phyloP scores from a whole-genome alignment of 805 yeast genomes.

The Dipodascopsis tothii region DNA sequence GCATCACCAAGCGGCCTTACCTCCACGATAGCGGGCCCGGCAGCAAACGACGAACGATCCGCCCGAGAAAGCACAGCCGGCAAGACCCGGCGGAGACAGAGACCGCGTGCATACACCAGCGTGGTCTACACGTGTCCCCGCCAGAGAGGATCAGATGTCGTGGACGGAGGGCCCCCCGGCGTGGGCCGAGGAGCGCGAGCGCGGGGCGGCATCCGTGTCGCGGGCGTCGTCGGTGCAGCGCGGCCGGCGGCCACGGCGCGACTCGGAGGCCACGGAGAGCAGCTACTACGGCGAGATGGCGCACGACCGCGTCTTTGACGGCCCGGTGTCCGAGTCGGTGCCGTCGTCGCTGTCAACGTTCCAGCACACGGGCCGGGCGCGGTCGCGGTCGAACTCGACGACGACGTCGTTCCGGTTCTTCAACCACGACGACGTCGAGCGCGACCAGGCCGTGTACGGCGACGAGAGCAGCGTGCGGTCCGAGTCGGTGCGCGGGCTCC shows the following conservation, averaged over 20 bases:
- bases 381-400: conserved; percentile 17
- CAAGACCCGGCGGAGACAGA: too few species aligned
- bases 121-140: too few species aligned
- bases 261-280: conserved; percentile 15
- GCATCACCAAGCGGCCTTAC: too few species aligned
- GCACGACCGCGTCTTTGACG: conserved; percentile 25
- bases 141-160: too few species aligned
- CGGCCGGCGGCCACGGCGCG: conserved; percentile 16
- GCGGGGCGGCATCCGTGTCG: too few species aligned
- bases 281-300: conserved; percentile 24
- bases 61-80: too few species aligned
- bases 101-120: too few species aligned
- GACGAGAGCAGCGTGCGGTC: conserved; percentile 1
- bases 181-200: too few species aligned
- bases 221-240: conserved; percentile 2
- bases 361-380: conserved; percentile 15
- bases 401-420: conserved; percentile 62
- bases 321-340: conserved; percentile 26
- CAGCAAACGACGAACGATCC: too few species aligned
- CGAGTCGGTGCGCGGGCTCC: conserved; percentile 13
- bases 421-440: conserved; percentile 71
- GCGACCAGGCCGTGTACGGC: conserved; percentile 45
- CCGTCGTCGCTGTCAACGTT: conserved; percentile 26
- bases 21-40: too few species aligned
- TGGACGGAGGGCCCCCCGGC: too few species aligned